Evolutionary conservation across 2,329 filamentous ascomycete genomes (phyloP).

Genomic region (Hypocreales sp.): DNA sequence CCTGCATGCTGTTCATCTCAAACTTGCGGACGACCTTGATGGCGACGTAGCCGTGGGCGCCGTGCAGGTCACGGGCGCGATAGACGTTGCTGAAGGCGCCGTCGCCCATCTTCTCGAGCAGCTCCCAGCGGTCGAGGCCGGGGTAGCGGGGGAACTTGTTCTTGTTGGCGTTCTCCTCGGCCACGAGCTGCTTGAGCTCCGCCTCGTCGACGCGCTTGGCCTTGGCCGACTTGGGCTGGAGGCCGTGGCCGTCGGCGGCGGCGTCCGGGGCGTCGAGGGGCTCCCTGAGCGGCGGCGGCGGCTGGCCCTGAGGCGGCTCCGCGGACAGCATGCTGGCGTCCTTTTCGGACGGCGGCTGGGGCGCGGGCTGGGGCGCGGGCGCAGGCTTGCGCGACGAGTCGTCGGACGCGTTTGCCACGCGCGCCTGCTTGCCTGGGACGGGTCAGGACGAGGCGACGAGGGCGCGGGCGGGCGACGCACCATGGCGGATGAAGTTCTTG

Average conservation of each 20-base stretch:
- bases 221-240: constrained; percentile 12
- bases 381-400: constrained; percentile 38
- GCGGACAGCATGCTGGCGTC: constrained; percentile 34
- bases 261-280: constrained; percentile 41
- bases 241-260: constrained; percentile 39
- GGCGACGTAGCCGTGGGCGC: constrained; percentile 64
- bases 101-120: constrained; percentile 96
- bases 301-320: constrained; percentile 25
- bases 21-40: constrained; percentile 99
- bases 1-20: constrained; percentile 98
- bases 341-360: constrained; percentile 37
- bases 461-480: constrained; percentile 20
- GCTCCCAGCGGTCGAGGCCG: constrained; percentile 48
- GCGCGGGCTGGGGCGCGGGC: constrained; percentile 28
- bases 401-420: constrained; percentile 38
- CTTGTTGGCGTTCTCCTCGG: constrained; percentile 77
- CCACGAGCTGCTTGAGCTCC: constrained; percentile 72
- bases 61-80: constrained; percentile 61
- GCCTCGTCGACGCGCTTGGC: constrained; percentile 36
- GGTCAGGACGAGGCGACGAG: neutral
- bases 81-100: constrained; percentile 99
- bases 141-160: constrained; percentile 60
- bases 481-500: constrained; percentile 96
- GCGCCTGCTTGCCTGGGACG: constrained; percentile 67
- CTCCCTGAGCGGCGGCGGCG: constrained; percentile 24